phyloP scores from a whole-genome alignment of 148 eudicot species.

The Chenopodium album region DNA sequence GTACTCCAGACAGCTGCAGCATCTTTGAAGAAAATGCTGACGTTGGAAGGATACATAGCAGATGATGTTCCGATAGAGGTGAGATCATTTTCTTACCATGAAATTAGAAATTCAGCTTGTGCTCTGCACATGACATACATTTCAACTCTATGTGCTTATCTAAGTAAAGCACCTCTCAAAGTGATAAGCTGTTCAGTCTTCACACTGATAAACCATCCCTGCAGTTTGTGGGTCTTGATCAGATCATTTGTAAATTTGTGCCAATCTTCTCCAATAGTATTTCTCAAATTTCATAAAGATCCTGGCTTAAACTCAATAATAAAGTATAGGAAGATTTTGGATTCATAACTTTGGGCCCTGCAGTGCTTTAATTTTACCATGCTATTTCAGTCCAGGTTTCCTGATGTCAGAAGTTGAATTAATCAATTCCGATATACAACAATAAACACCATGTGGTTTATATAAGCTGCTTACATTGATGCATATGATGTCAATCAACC shows the following conservation, averaged over 20 bases:
- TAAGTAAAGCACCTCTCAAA: background rate
- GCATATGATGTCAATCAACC: background rate
- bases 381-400: background rate
- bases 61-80: conserved; percentile 86
- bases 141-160: background rate
- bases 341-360: background rate
- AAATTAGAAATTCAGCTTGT: background rate
- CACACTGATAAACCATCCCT: background rate
- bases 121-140: background rate
- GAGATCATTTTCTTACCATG: conserved; percentile 12
- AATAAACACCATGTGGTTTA: background rate
- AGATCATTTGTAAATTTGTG: background rate
- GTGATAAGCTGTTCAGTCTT: background rate
- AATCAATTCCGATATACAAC: background rate
- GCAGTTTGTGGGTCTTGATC: background rate
- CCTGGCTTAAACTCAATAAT: background rate
- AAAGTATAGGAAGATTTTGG: background rate
- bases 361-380: background rate
- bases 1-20: conserved; percentile 97
- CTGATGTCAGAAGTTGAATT: background rate
- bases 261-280: background rate
- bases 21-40: conserved; percentile 68
- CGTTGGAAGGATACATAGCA: conserved; percentile 79
- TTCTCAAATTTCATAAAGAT: too few species aligned
- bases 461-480: background rate